These are phyloP conservation scores for Maudiozyma pseudohumilis DNA, from an alignment of 805 yeast species.

Conservation along the genomic window DNA sequence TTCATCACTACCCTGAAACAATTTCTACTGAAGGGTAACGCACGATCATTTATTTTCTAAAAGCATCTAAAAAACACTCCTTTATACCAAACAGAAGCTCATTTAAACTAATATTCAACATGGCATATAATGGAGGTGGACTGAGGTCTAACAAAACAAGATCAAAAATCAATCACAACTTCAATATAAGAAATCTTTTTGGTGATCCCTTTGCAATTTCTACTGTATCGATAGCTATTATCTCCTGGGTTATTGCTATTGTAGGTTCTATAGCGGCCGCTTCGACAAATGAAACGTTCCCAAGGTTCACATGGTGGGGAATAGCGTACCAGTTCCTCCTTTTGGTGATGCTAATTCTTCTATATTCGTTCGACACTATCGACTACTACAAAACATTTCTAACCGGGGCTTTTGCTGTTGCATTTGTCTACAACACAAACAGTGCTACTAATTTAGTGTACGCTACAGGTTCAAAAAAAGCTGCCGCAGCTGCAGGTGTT, in stretches of 20 bases:
- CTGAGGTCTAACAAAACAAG: conserved; percentile 16
- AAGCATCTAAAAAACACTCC: not conserved
- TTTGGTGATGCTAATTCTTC: conserved; percentile 39
- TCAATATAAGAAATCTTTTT: conserved; percentile 40
- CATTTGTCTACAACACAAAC: conserved; percentile 78
- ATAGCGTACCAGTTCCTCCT: conserved; percentile 65
- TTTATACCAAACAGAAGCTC: not conserved
- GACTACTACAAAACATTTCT: conserved; percentile 54
- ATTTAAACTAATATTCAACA: not conserved
- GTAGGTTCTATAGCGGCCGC: conserved; percentile 70
- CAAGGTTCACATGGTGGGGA: conserved; percentile 96
- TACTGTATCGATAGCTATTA: conserved; percentile 59
- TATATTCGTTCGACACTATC: conserved; percentile 52
- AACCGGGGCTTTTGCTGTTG: conserved; percentile 41
- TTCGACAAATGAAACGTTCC: conserved; percentile 38
- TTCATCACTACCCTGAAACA: too few species aligned
- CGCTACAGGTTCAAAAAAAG: conserved; percentile 48
- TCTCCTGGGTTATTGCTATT: conserved; percentile 82
- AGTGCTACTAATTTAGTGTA: conserved; percentile 75
- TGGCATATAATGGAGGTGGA: not conserved
- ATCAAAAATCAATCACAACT: conserved; percentile 16
- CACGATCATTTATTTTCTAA: not conserved
- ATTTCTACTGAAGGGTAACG: too few species aligned
- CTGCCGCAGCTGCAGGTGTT: conserved; percentile 90
- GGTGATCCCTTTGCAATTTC: conserved; percentile 86